Conservation (phyloP, 306 rosid genomes). For the Mimosa pudica region DNA sequence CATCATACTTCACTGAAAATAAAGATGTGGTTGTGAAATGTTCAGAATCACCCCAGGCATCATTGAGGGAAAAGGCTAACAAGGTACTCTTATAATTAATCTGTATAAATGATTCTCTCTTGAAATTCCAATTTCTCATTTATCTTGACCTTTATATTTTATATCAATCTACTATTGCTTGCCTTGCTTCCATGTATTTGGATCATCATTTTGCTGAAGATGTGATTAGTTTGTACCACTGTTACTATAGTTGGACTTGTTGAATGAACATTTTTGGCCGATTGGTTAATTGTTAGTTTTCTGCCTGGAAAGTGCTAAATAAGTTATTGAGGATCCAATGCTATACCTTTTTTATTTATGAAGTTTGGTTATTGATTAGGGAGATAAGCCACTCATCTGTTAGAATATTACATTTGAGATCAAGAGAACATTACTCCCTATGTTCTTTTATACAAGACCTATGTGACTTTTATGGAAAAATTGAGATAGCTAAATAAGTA, state of each 20-base stretch:
- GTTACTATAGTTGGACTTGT: not conserved
- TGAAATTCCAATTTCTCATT: slow-evolving; percentile 11
- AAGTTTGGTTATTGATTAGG: not conserved
- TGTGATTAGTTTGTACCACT: not conserved
- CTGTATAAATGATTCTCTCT: not conserved
- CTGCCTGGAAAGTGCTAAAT: not conserved
- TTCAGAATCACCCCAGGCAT: slow-evolving; percentile 94
- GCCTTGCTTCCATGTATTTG: no score
- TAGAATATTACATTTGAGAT: not conserved
- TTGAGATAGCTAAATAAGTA: no score
- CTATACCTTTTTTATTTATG: not conserved
- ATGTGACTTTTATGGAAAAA: no score
- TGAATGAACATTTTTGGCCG: not conserved
- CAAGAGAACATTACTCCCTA: no score
- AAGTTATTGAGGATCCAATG: not conserved
- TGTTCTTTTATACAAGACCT: no score
- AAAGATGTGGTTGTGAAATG: slow-evolving; percentile 72
- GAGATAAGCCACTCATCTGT: not conserved
- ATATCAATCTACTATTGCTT: not conserved
- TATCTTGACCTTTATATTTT: slow-evolving; percentile 10
- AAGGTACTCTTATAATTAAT: slow-evolving; percentile 58
- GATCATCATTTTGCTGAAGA: not conserved
- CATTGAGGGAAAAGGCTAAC: slow-evolving; percentile 87
- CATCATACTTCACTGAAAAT: slow-evolving; percentile 75
- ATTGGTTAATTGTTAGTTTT: slow-evolving; percentile 23